phyloP scores from a whole-genome alignment of 1,284 basidiomycete species.

The Malassezia sympodialis region DNA sequence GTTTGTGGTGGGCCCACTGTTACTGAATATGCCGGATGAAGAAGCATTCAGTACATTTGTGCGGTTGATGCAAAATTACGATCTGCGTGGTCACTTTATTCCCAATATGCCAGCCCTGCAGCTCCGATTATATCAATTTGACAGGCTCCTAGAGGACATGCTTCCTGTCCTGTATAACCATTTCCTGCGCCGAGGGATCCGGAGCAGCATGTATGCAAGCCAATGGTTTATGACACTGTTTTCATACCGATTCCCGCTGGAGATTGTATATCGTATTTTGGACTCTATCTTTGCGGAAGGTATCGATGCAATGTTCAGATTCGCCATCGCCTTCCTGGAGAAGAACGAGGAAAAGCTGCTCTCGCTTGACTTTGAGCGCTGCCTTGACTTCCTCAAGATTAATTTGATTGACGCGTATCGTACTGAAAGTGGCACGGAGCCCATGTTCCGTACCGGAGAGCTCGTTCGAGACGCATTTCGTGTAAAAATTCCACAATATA shows the following conservation, averaged over 20 bases:
- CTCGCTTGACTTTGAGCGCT: slow-evolving; percentile 31
- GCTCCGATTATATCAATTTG: slow-evolving; percentile 77
- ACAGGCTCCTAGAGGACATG: slow-evolving; percentile 81
- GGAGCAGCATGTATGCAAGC: slow-evolving; percentile 77
- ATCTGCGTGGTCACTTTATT: slow-evolving; percentile 85
- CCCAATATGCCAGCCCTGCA: slow-evolving; percentile 95
- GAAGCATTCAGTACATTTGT: slow-evolving; percentile 93
- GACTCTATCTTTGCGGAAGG: slow-evolving; percentile 91
- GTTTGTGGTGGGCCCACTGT: slow-evolving; percentile 83
- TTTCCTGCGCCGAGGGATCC: slow-evolving; percentile 80
- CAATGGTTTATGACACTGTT: slow-evolving; percentile 84
- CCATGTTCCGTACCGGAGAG: slow-evolving; percentile 22
- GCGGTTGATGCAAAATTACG: slow-evolving; percentile 95
- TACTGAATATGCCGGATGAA: slow-evolving; percentile 59
- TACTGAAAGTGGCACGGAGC: neutral
- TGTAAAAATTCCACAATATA: slow-evolving; percentile 35
- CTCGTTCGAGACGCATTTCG: slow-evolving; percentile 42
- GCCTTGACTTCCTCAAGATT: slow-evolving; percentile 33
- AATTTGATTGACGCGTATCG: slow-evolving; percentile 35
- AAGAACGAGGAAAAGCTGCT: slow-evolving; percentile 64
- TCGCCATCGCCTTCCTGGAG: slow-evolving; percentile 74
- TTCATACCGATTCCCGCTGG: slow-evolving; percentile 70
- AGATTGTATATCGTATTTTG: slow-evolving; percentile 87
- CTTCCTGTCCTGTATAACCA: slow-evolving; percentile 82
- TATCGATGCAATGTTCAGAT: slow-evolving; percentile 91